Percentiles rank a stretch among this genome's conserved stretches.
phyloP scores from a whole-genome alignment of 2,329 filamentous ascomycete species.

The Colletotrichum spinosum region DNA sequence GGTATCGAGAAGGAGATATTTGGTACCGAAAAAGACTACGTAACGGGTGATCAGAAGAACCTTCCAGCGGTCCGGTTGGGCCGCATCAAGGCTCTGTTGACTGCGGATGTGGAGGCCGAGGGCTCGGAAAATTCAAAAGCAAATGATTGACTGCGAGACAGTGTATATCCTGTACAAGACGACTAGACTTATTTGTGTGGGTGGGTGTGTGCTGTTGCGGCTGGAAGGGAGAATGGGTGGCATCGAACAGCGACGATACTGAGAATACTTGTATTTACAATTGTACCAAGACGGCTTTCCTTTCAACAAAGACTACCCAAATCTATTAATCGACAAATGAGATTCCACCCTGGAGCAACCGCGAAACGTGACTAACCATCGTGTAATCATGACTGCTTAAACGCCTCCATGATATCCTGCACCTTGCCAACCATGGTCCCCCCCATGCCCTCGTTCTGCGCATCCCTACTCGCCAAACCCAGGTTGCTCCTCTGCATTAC shows the following conservation, averaged over 20 bases:
- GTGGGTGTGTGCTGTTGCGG: neutral
- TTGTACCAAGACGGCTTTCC: constrained; percentile 1
- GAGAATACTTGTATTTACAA: neutral
- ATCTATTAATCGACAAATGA: neutral
- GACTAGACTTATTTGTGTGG: constrained; percentile 1
- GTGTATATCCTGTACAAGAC: constrained; percentile 8
- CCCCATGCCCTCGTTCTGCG: constrained; percentile 41
- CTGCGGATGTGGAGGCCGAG: too few relatives aligned
- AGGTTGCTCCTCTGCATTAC: constrained; percentile 41
- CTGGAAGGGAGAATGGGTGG: neutral
- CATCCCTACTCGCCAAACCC: constrained; percentile 42
- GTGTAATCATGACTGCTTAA: neutral
- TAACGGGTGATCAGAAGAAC: neutral
- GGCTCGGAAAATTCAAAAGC: too few relatives aligned
- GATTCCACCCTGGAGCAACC: too few relatives aligned
- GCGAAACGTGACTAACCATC: too few relatives aligned
- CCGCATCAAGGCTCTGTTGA: neutral
- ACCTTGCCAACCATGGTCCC: constrained; percentile 37
- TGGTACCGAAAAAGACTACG: neutral
- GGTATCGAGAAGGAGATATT: constrained; percentile 42
- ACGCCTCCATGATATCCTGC: constrained; percentile 24
- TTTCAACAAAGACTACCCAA: neutral
- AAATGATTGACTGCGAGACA: neutral
- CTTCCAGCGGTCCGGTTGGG: too few relatives aligned
- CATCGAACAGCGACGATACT: constrained; percentile 1